A percentile compares a stretch with the other conserved stretches of the same genome.
These are phyloP conservation scores for Fusarium zealandicum DNA, from an alignment of 2,329 filamentous ascomycete genomes.

Conservation along the genomic window DNA sequence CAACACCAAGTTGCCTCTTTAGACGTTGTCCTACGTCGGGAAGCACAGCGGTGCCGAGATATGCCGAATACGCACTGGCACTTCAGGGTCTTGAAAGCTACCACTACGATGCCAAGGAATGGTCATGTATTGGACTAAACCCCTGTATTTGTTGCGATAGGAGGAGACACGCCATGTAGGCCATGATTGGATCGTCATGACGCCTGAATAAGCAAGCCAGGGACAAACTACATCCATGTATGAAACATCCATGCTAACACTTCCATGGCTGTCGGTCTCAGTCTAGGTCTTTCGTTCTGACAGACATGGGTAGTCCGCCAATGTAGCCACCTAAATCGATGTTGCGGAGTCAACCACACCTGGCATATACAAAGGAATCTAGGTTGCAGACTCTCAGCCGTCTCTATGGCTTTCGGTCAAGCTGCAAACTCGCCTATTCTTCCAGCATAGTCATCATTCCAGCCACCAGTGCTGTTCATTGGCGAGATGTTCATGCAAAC, in stretches of 20 bases:
- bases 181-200: background rate
- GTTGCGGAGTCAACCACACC: too few relatives aligned
- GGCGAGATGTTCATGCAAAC: constrained; percentile 3
- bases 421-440: background rate
- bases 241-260: too few relatives aligned
- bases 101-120: background rate
- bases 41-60: constrained; percentile 2
- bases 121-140: background rate
- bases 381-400: background rate
- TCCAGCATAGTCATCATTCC: background rate
- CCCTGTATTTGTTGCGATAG: background rate
- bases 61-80: background rate
- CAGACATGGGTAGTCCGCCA: too few relatives aligned
- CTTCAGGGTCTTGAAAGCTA: background rate
- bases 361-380: background rate
- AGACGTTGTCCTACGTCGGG: background rate
- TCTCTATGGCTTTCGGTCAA: background rate
- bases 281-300: too few relatives aligned
- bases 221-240: too few relatives aligned
- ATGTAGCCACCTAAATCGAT: too few relatives aligned
- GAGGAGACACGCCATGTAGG: background rate
- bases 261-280: too few relatives aligned
- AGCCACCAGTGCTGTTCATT: constrained; percentile 8
- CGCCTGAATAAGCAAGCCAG: too few relatives aligned
- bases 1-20: background rate